A percentile compares a stretch with the other conserved stretches of the same genome.
These are phyloP conservation scores for Inonotus obliquus DNA, from an alignment of 1,284 basidiomycete genomes.

Conservation along the genomic window DNA sequence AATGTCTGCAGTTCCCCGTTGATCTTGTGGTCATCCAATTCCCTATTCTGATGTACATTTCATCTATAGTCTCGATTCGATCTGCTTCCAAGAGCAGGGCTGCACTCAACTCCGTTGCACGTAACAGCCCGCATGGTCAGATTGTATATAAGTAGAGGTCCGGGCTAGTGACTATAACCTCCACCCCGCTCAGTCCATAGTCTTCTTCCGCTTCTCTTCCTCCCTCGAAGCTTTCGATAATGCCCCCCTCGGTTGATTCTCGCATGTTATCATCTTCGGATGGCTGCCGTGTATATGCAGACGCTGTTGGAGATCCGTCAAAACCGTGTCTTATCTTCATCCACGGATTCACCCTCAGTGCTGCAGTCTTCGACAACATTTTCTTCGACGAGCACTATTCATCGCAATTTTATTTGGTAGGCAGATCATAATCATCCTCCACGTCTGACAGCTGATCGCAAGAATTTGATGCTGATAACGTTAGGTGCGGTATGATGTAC, in stretches of 20 bases:
- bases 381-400: conserved; percentile 18
- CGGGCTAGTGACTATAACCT: not conserved
- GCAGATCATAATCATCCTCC: not conserved
- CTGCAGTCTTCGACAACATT: conserved; percentile 20
- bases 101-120: not conserved
- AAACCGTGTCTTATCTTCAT: conserved; percentile 24
- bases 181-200: not conserved
- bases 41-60: not conserved
- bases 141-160: not conserved
- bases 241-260: not conserved
- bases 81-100: not conserved
- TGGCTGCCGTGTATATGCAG: conserved; percentile 23
- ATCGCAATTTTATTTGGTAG: conserved; percentile 22
- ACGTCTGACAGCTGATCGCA: too few species aligned
- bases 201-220: not conserved
- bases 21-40: not conserved
- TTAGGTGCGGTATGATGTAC: conserved; percentile 10
- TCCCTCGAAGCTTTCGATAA: not conserved
- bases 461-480: not conserved
- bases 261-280: conserved; percentile 23
- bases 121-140: not conserved
- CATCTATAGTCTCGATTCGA: not conserved
- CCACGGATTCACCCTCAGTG: conserved; percentile 22
- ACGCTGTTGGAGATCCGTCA: conserved; percentile 22
- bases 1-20: not conserved